Conservation (phyloP, 345 rosid genomes). For the Rhizophora apiculata region DNA sequence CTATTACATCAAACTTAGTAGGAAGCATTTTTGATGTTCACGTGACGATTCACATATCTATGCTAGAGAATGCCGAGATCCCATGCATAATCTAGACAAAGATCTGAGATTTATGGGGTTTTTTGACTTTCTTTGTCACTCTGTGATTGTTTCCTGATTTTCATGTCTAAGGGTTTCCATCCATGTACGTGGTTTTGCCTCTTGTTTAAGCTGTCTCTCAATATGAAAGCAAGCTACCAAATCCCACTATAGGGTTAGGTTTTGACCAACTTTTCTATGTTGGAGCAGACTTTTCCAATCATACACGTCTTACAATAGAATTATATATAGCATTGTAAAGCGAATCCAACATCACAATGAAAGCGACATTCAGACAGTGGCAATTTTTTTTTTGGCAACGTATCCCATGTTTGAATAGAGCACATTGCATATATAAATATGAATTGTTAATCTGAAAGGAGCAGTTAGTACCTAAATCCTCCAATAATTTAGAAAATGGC, state of each 20-base stretch:
- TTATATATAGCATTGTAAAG: too few relatives aligned
- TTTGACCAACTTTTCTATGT: slow-evolving; percentile 21
- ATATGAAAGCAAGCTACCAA: slow-evolving; percentile 21
- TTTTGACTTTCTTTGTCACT: slow-evolving; percentile 9
- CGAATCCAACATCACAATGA: background rate
- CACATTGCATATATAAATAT: background rate
- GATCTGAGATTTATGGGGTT: background rate
- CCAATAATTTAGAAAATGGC: background rate
- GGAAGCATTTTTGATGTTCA: too few relatives aligned
- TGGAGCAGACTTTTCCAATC: background rate
- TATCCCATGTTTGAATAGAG: too few relatives aligned
- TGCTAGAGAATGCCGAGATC: background rate
- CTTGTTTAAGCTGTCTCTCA: background rate
- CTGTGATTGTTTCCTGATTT: background rate
- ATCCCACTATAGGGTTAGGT: slow-evolving; percentile 30
- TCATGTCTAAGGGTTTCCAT: background rate
- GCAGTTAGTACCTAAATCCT: slow-evolving; percentile 5
- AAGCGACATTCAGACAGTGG: background rate
- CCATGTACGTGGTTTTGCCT: slow-evolving; percentile 11
- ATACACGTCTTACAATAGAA: background rate
- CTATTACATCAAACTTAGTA: too few relatives aligned
- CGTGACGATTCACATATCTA: too few relatives aligned
- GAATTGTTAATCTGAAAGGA: background rate
- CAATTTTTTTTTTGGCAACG: too few relatives aligned
- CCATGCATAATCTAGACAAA: background rate